phyloP scores from a whole-genome alignment of 257 asterid species.

The Ehretia macrophylla region DNA sequence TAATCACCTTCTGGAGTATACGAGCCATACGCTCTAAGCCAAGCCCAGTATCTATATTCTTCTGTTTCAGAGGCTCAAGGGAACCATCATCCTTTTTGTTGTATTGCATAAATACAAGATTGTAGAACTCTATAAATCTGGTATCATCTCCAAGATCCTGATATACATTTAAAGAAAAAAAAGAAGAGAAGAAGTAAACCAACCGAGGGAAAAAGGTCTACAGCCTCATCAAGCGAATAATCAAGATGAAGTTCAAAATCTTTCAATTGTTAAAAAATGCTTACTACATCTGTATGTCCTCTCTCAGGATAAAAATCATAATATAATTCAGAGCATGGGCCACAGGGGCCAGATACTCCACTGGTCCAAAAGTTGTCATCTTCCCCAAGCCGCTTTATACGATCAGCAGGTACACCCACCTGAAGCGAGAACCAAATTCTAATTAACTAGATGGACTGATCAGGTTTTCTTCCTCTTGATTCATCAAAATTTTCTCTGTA shows the following conservation, averaged over 20 bases:
- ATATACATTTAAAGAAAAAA: neutral
- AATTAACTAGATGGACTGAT: constrained; percentile 1
- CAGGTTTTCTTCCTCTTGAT: neutral
- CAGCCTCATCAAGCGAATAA: neutral
- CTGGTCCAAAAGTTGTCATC: constrained; percentile 98
- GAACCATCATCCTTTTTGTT: constrained; percentile 89
- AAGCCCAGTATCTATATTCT: constrained; percentile 92
- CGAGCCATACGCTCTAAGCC: constrained; percentile 98
- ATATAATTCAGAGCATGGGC: constrained; percentile 94
- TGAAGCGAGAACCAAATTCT: constrained; percentile 26
- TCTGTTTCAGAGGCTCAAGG: constrained; percentile 91
- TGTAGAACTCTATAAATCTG: constrained; percentile 95
- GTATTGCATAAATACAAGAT: constrained; percentile 95
- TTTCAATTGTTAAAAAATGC: constrained; percentile 21
- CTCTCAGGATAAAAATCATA: constrained; percentile 88
- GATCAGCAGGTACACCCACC: constrained; percentile 77
- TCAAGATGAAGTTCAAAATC: neutral
- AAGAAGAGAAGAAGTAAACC: constrained; percentile 6
- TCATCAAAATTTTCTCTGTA: constrained; percentile 2
- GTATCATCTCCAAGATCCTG: constrained; percentile 97
- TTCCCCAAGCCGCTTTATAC: constrained; percentile 76
- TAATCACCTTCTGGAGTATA: constrained; percentile 70
- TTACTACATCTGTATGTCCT: constrained; percentile 68
- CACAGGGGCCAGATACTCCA: constrained; percentile 95
- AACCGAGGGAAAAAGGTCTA: neutral